Evolutionary conservation across 2,329 filamentous ascomycete species (phyloP), one percentile per base, ranked within the genome.

Genomic region (Cryphonectria carpinicola): DNA sequence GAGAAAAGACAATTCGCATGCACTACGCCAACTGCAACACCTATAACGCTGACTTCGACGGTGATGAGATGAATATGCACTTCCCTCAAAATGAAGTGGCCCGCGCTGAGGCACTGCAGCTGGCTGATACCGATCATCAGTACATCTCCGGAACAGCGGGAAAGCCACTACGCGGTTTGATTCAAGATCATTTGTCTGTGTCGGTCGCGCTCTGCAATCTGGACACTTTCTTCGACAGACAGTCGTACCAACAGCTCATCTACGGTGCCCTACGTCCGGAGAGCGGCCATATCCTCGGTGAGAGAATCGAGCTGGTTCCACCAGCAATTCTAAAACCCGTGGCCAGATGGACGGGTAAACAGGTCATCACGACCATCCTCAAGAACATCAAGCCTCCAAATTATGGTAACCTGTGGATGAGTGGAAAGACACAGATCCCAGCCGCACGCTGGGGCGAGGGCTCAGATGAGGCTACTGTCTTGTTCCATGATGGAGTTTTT

Each of bases 61-160:
- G 96, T 80, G 96, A 99, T 79, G 96, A 99, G 81, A 99, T 99
- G 96, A 99, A 99, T 81, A 97, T 99, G 95, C 96, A 99, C 82
- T 98, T 99, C 78, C 96, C 96, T 1, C 96, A 99, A 77, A 98
- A 97, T 76, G 97, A 98, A 79, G 86, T 98, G 74, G 96, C 96
- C 22, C 88, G 96, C 75, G 93, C 95, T 2, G 96, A 99, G 82
- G 96, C 96, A 1, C 87, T 97, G 75, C 93, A 94, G 75, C 91
- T 99, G 76, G 96, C 96, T 52, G 95, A 98, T 79, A 98, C 96
- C 3, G 95, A 99, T 79, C 95, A 98, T 78, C 96, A 99, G 77
- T 99, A 99, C 79, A 88, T 99, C 49, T 97, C 95, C 46, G 93
- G 92, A 28, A 99, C 96, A 3, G 93, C 94, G 22, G 96, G 96